phyloP scores from a whole-genome alignment of 495 filamentous ascomycete genomes.

The Talaromyces stipitatus region DNA sequence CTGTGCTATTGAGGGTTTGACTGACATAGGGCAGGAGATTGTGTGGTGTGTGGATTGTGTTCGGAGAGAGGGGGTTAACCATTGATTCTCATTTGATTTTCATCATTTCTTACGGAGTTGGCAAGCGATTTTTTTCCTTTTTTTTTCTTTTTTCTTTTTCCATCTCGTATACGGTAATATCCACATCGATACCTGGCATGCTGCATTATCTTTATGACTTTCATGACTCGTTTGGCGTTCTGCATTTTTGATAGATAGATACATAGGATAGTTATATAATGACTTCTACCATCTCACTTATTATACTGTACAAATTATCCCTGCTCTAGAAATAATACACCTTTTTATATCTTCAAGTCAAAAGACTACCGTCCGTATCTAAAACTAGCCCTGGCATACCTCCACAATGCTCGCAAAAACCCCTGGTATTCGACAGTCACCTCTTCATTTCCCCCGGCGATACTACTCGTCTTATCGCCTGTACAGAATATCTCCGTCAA shows the following conservation, averaged over 20 bases:
- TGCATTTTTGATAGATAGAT: neutral
- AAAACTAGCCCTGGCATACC: slow-evolving; percentile 82
- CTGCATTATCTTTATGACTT: neutral
- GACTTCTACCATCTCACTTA: too few species aligned
- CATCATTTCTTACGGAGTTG: neutral
- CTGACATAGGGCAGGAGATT: slow-evolving; percentile 29
- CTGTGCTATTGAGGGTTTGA: slow-evolving; percentile 37
- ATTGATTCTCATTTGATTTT: neutral
- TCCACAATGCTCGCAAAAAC: slow-evolving; percentile 76
- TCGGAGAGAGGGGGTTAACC: slow-evolving; percentile 1
- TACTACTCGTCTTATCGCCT: slow-evolving; percentile 32
- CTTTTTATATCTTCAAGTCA: neutral
- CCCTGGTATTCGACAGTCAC: slow-evolving; percentile 84
- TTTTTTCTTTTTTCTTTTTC: neutral
- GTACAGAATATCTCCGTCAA: slow-evolving; percentile 85
- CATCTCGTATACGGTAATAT: too few species aligned
- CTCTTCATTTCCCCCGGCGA: slow-evolving; percentile 20
- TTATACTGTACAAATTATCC: too few species aligned
- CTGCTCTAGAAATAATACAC: neutral
- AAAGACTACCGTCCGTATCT: slow-evolving; percentile 65
- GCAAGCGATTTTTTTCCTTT: neutral
- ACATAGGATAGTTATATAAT: neutral
- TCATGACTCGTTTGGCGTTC: neutral
- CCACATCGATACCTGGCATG: neutral
- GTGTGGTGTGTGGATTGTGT: slow-evolving; percentile 35